Evolutionary conservation across 768 basidiomycete genomes (phyloP).

Genomic region (Mycena albidolilacea): DNA sequence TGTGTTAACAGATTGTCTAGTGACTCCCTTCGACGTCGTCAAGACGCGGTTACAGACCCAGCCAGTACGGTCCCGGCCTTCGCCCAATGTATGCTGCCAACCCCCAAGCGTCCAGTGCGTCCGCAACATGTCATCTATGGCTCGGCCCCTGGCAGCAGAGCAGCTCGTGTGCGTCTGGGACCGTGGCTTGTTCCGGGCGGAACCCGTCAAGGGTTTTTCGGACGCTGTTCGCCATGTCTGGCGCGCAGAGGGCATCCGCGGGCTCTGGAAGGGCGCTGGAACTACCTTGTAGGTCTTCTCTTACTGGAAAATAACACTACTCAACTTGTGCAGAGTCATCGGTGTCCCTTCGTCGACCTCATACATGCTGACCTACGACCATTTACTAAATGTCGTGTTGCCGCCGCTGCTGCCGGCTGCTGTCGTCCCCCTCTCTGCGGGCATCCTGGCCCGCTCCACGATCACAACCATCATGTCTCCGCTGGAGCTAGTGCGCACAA

Average conservation of each 20-base stretch:
- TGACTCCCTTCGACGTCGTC: slow-evolving; percentile 99
- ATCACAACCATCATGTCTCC: slow-evolving; percentile 89
- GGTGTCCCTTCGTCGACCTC: slow-evolving; percentile 92
- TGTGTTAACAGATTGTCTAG: slow-evolving; percentile 59
- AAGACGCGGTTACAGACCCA: slow-evolving; percentile 98
- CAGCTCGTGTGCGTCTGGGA: slow-evolving; percentile 88
- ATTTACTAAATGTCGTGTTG: slow-evolving; percentile 76
- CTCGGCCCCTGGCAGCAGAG: slow-evolving; percentile 68
- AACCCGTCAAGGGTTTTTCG: slow-evolving; percentile 87
- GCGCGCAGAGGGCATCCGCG: slow-evolving; percentile 84
- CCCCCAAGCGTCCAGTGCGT: slow-evolving; percentile 72
- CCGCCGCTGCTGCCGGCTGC: slow-evolving; percentile 71
- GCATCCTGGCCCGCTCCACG: slow-evolving; percentile 84
- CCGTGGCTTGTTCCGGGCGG: slow-evolving; percentile 75
- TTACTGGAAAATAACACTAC: slow-evolving; percentile 12
- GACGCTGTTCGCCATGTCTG: slow-evolving; percentile 88
- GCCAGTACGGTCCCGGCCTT: slow-evolving; percentile 69
- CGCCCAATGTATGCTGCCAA: slow-evolving; percentile 79
- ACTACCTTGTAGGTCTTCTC: slow-evolving; percentile 81
- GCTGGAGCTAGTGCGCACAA: slow-evolving; percentile 93
- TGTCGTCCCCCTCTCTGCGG: slow-evolving; percentile 82
- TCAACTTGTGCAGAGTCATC: slow-evolving; percentile 72
- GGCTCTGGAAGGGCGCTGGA: slow-evolving; percentile 96
- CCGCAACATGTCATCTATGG: slow-evolving; percentile 84
- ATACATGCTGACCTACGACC: slow-evolving; percentile 97